Conservation (phyloP, 2,329 filamentous ascomycete species). For the Pseudopithomyces maydicus region DNA sequence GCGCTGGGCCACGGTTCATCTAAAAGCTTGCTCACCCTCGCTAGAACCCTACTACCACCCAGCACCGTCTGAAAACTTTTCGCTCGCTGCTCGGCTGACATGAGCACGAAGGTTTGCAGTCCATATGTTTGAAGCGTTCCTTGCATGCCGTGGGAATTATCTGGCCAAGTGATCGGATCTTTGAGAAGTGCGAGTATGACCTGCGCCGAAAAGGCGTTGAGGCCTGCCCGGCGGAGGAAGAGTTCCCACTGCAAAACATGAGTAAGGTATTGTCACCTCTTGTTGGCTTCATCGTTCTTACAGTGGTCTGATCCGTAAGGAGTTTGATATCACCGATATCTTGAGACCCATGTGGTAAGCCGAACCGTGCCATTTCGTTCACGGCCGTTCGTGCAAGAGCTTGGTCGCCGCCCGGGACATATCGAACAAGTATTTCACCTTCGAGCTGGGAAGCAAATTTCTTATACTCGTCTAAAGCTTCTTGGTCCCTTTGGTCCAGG, state of each 20-base stretch:
- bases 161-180: constrained; percentile 16
- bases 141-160: constrained; percentile 6
- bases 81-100: constrained; percentile 58
- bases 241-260: constrained; percentile 60
- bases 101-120: constrained; percentile 61
- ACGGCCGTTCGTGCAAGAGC: constrained; percentile 43
- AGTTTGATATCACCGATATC: constrained; percentile 44
- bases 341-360: constrained; percentile 26
- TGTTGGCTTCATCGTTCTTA: constrained; percentile 16
- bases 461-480: constrained; percentile 56
- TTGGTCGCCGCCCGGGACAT: constrained; percentile 50
- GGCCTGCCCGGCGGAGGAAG: constrained; percentile 67
- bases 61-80: constrained; percentile 57
- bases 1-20: constrained; percentile 57
- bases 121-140: constrained; percentile 36
- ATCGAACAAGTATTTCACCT: constrained; percentile 43
- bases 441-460: constrained; percentile 53
- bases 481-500: constrained; percentile 49
- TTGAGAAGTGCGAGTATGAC: constrained; percentile 56
- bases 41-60: constrained; percentile 60
- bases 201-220: constrained; percentile 77
- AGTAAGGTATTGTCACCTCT: neutral
- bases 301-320: constrained; percentile 62
- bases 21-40: constrained; percentile 56
- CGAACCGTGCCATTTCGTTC: constrained; percentile 41